Base-by-base conservation (phyloP, 805 yeast species). In the Nakazawaea ishiwadae region DNA sequence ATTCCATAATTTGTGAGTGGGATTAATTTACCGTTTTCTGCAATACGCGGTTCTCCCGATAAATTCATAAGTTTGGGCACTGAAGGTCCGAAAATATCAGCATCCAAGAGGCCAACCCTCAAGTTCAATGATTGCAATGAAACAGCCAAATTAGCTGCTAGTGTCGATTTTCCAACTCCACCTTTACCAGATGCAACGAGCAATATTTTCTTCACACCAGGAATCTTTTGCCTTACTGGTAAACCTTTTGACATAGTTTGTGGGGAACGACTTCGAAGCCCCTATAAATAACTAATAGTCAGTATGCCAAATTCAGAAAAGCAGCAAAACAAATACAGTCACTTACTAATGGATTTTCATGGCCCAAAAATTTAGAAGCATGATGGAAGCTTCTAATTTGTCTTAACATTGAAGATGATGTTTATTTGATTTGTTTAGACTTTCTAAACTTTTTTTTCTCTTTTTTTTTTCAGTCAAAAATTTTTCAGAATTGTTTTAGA, bases 51-150 rank as follows among this genome's bases (percentile, higher is more conserved):
- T 50, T 83, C 91, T 0, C 90, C 89, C 1, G 63, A 49, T 6
- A 87, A 64, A n/a, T 74, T 74, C 63, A 87, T 66, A 48, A 87
- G 64, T 45, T 76, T 78, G 0, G 96, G 96, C 5, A 87, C 60
- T 2, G 90, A 82, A 0, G 96, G 96, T 0, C 96, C 96, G 60
- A 85, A 87, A 7, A 87, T 69, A 56, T 87, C 96, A 0, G 83
- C 84, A 54, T 87, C 96, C 10, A 87, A 63, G 2, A 87, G 54
- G 0, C 95, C 96, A 1, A 78, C 79, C 16, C 69, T 69, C 32
- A 73, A 62, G 1, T 84, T 84, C 21, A 60, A 52, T 20, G 65
- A 53, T 31, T 73, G 73, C 37, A 87, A 58, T 0, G 86, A 73
- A 28, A 81, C 53, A 0, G 95, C 90, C 9, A 82, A 49, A 50